Evolutionary conservation across 805 yeast genomes (phyloP).

Genomic region (Candida lessepsii): DNA sequence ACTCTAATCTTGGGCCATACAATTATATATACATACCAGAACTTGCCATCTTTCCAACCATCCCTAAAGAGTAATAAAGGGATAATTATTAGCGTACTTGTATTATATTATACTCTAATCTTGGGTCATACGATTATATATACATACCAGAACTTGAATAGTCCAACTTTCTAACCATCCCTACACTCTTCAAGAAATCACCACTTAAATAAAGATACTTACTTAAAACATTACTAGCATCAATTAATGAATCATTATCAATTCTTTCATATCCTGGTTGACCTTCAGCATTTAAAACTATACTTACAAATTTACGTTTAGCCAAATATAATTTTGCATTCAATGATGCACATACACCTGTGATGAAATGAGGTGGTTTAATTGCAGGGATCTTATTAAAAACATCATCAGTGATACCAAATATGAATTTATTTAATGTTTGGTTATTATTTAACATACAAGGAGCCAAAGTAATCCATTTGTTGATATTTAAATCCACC

Average conservation of each 20-base stretch:
- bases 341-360: constrained; percentile 55
- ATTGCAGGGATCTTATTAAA: constrained; percentile 25
- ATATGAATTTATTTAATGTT: constrained; percentile 24
- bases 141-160: constrained; percentile 30
- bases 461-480: constrained; percentile 38
- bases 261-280: constrained; percentile 59
- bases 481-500: constrained; percentile 13
- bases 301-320: constrained; percentile 13
- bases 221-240: constrained; percentile 22
- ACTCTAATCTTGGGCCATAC: neutral
- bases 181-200: constrained; percentile 16
- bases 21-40: constrained; percentile 30
- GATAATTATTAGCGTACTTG: no score
- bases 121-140: constrained; percentile 14
- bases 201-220: constrained; percentile 12
- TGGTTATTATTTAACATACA: constrained; percentile 33
- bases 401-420: neutral
- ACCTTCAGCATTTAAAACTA: constrained; percentile 58
- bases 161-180: constrained; percentile 23
- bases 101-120: neutral
- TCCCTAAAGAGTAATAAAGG: no score
- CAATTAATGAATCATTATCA: constrained; percentile 42
- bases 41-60: constrained; percentile 24
- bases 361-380: constrained; percentile 60
- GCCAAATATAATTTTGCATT: constrained; percentile 23